Evolutionary conservation across 2,329 filamentous ascomycete species (phyloP).

Genomic region (Colletotrichum simmondsii): DNA sequence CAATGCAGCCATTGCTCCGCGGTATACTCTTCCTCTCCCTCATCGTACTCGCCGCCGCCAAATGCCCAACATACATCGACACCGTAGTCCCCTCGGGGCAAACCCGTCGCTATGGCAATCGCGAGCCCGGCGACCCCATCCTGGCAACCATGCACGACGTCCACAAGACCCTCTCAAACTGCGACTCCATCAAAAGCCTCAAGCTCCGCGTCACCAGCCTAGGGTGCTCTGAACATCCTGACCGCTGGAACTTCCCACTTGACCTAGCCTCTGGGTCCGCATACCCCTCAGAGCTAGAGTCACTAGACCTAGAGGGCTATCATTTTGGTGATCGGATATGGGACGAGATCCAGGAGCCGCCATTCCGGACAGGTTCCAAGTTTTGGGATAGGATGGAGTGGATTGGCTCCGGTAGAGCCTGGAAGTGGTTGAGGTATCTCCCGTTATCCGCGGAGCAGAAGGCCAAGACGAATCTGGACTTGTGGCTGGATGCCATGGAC

Average conservation of each 20-base stretch:
- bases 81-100: conserved; percentile 5
- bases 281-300: conserved; percentile 9
- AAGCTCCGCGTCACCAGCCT: conserved; percentile 18
- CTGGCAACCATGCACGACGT: conserved; percentile 17
- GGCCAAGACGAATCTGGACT: conserved; percentile 19
- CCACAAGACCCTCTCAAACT: conserved; percentile 5
- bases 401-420: not conserved
- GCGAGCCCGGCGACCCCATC: conserved; percentile 7
- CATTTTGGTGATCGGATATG: conserved; percentile 11
- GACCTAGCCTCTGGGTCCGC: not conserved
- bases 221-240: conserved; percentile 6
- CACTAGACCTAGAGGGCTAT: conserved; percentile 22
- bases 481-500: conserved; percentile 24
- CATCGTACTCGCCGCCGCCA: not conserved
- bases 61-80: conserved; percentile 24
- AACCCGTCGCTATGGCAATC: not conserved
- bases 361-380: not conserved
- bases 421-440: conserved; percentile 2
- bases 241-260: conserved; percentile 14
- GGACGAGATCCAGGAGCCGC: not conserved
- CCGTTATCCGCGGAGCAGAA: not conserved
- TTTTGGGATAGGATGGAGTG: not conserved
- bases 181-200: conserved; percentile 9
- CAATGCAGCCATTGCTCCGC: not conserved
- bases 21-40: not conserved